Conservation (phyloP, 176 grass and related monocot species). For the Hordeum vulgare region MorexV3_pseudomolecules_assembly NC_058520.1:485419654-485420153, state of each 20-base stretch:
- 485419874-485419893: constrained; percentile 17
- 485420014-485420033: not conserved
- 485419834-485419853: not conserved
- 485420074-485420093: not conserved
- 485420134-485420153: constrained; percentile 6
- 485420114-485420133: not conserved
- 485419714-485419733: not conserved
- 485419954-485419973: not conserved
- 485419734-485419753: not conserved
- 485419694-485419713: not conserved
- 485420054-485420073: not conserved
- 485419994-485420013: constrained; percentile 31
- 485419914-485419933: not conserved
- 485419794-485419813: not conserved
- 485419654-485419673: not conserved
- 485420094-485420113: not conserved
- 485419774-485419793: not conserved
- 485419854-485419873: constrained; percentile 20
- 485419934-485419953: not conserved
- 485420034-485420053: constrained; percentile 4
- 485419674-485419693: not conserved
- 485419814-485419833: not conserved
- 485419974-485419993: constrained; percentile 10
- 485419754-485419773: not conserved
- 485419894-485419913: not conserved